Conservation (phyloP, 2,329 filamentous ascomycete species). For the Arachnopeziza araneosa region DNA sequence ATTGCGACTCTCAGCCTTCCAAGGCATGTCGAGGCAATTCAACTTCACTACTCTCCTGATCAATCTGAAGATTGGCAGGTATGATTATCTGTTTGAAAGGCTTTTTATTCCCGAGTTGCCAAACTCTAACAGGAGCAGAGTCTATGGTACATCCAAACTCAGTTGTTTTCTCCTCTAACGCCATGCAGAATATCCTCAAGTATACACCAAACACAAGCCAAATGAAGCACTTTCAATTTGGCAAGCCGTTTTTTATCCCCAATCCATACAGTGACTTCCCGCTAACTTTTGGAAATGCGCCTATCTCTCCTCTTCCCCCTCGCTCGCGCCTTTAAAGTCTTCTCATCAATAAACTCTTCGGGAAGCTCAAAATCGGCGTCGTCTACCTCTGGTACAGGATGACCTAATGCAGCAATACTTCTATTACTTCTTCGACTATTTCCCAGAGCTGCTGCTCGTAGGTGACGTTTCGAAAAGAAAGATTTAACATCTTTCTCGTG, state of each 20-base stretch:
- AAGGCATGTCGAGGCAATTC: no score
- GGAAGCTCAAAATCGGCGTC: constrained; percentile 73
- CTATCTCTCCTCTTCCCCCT: constrained; percentile 49
- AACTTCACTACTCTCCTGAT: no score
- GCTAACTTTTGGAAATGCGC: not conserved
- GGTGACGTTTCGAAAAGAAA: constrained; percentile 68
- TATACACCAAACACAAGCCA: constrained; percentile 20
- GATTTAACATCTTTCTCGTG: constrained; percentile 67
- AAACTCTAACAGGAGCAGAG: not conserved
- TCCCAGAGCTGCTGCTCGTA: constrained; percentile 74
- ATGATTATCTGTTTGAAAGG: not conserved
- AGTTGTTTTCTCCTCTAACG: not conserved
- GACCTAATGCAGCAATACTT: constrained; percentile 74
- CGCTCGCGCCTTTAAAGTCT: constrained; percentile 52
- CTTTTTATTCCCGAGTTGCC: not conserved
- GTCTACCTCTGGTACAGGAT: constrained; percentile 66
- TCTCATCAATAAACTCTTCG: constrained; percentile 41
- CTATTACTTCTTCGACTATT: constrained; percentile 64
- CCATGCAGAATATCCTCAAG: constrained; percentile 4
- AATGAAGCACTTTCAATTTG: constrained; percentile 34
- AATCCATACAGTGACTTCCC: not conserved
- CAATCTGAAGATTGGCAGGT: no score
- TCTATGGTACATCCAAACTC: not conserved
- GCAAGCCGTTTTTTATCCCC: constrained; percentile 1
- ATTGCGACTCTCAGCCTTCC: not conserved